phyloP scores from a whole-genome alignment of 1,284 basidiomycete species.

The Boletus mariae region DNA sequence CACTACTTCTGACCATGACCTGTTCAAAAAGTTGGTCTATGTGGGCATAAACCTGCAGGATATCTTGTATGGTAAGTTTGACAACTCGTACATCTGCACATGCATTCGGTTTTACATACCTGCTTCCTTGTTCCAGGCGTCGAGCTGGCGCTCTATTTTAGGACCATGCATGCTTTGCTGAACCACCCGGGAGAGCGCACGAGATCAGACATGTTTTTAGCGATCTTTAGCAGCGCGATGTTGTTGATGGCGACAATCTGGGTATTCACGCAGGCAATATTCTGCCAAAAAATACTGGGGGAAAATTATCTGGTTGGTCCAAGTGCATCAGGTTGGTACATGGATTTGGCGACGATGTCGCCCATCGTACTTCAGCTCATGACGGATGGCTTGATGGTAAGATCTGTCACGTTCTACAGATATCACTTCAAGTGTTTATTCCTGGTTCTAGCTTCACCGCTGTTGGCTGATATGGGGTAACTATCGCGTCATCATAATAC shows the following conservation, averaged over 20 bases:
- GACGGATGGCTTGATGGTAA: slow-evolving; percentile 18
- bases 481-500: slow-evolving; percentile 3
- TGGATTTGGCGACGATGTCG: slow-evolving; percentile 2
- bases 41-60: background rate
- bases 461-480: slow-evolving; percentile 5
- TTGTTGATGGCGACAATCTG: slow-evolving; percentile 8
- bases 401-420: background rate
- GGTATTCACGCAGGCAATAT: slow-evolving; percentile 2
- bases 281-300: no score
- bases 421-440: background rate
- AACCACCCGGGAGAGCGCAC: background rate
- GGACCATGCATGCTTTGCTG: slow-evolving; percentile 6
- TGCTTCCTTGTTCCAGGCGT: background rate
- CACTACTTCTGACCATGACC: background rate
- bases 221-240: slow-evolving; percentile 13
- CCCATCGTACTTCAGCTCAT: slow-evolving; percentile 13
- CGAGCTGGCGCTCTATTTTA: slow-evolving; percentile 9
- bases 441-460: slow-evolving; percentile 4
- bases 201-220: slow-evolving; percentile 11
- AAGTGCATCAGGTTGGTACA: background rate
- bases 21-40: background rate
- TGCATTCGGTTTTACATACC: background rate
- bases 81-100: background rate
- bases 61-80: background rate
- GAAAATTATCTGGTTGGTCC: no score